These are phyloP conservation scores for Besnoitia besnoiti DNA, from an alignment of 169 alveolate species.

Conservation along the genomic window DNA sequence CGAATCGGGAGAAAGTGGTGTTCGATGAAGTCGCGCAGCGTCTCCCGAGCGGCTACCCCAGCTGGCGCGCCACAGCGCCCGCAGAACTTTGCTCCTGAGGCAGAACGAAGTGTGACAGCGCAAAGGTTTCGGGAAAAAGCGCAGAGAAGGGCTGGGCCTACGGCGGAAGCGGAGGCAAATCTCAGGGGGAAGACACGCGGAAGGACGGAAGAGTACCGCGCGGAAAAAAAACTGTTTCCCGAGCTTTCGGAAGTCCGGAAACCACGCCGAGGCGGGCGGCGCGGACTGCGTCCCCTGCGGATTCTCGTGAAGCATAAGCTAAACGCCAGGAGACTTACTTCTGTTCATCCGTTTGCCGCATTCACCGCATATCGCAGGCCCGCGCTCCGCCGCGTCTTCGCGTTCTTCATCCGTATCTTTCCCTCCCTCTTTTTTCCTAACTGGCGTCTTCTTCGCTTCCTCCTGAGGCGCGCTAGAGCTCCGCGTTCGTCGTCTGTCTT, in stretches of 20 bases:
- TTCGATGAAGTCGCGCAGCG: slow-evolving; percentile 52
- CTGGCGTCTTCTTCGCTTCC: not conserved
- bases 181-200: not conserved
- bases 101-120: not conserved
- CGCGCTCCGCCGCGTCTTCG: not conserved
- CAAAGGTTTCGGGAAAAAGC: not conserved
- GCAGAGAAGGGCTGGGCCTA: not conserved
- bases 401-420: not conserved
- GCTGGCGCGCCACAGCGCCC: slow-evolving; percentile 51
- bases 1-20: slow-evolving; percentile 39
- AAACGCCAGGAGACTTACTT: not conserved
- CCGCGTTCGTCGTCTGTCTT: not conserved
- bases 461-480: not conserved
- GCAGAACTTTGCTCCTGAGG: slow-evolving; percentile 50
- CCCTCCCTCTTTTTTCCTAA: not conserved
- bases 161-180: not conserved
- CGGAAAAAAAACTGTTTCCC: not conserved
- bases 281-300: too few relatives aligned
- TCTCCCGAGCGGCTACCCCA: slow-evolving; percentile 38
- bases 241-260: too few relatives aligned
- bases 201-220: not conserved
- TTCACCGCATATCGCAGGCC: not conserved
- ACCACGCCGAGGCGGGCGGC: too few relatives aligned
- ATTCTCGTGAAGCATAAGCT: slow-evolving; percentile 19
- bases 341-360: not conserved